These are phyloP conservation scores for Apiospora phragmitis DNA, from an alignment of 2,329 filamentous ascomycete genomes.

Conservation along the genomic window DNA sequence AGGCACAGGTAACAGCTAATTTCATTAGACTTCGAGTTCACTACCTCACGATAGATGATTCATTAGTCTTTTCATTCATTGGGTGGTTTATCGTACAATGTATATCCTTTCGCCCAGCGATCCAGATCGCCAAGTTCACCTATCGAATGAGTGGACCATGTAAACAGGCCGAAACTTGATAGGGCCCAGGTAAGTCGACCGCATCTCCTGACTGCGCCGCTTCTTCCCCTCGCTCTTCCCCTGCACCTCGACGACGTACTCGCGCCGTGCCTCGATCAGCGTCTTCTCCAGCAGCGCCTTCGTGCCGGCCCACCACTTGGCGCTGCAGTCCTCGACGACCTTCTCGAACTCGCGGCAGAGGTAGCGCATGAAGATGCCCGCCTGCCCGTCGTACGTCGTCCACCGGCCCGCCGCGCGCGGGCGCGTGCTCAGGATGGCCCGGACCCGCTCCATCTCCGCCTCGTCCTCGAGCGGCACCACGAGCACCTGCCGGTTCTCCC, in stretches of 20 bases:
- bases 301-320: not conserved
- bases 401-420: not conserved
- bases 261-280: not conserved
- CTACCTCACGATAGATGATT: not conserved
- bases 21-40: not conserved
- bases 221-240: slow-evolving; percentile 2
- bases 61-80: not conserved
- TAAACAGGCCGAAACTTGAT: slow-evolving; percentile 6
- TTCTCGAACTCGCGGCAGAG: slow-evolving; percentile 6
- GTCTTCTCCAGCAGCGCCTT: slow-evolving; percentile 4
- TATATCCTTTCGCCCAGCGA: too few relatives aligned
- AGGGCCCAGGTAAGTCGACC: not conserved
- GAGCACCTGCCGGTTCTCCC: not conserved
- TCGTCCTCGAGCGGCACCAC: not conserved
- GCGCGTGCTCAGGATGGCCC: not conserved
- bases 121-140: not conserved
- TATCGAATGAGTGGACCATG: not conserved
- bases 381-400: slow-evolving; percentile 2
- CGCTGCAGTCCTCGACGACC: not conserved
- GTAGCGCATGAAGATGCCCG: not conserved
- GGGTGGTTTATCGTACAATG: not conserved
- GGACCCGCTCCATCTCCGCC: not conserved
- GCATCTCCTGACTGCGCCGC: slow-evolving; percentile 7
- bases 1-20: too few relatives aligned
- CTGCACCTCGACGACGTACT: not conserved